These are phyloP conservation scores for Arthrobotrys iridis DNA, from an alignment of 2,329 filamentous ascomycete genomes.

Conservation along the genomic window DNA sequence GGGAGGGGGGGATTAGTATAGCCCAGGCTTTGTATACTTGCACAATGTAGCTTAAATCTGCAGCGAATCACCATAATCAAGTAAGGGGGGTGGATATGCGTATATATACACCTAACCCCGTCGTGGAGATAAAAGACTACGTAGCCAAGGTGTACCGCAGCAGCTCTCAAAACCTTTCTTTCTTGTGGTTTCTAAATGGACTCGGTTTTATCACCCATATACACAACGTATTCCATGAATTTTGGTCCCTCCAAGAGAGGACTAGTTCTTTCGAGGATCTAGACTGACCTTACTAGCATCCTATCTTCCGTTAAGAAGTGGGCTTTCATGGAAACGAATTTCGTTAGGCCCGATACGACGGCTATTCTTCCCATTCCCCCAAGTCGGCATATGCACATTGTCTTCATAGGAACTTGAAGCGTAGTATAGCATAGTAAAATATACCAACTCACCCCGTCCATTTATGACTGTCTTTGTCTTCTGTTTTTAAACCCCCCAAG, in stretches of 20 bases:
- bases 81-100: neutral
- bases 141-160: neutral
- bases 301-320: neutral
- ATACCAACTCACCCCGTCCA: neutral
- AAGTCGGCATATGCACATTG: neutral
- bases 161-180: neutral
- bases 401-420: neutral
- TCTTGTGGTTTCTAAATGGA: neutral
- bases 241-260: neutral
- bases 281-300: neutral
- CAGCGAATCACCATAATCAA: neutral
- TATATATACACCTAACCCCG: neutral
- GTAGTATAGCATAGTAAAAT: too few species aligned
- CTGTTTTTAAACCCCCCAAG: neutral
- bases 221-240: neutral
- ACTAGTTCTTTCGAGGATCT: neutral
- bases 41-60: constrained; percentile 1
- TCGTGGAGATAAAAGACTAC: constrained; percentile 12
- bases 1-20: neutral
- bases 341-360: neutral
- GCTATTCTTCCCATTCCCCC: neutral
- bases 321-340: neutral
- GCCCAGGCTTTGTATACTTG: constrained; percentile 15
- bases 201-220: neutral
- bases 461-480: neutral